Evolutionary conservation across 345 rosid species (phyloP).

Genomic region (Syzygium jambos): DNA sequence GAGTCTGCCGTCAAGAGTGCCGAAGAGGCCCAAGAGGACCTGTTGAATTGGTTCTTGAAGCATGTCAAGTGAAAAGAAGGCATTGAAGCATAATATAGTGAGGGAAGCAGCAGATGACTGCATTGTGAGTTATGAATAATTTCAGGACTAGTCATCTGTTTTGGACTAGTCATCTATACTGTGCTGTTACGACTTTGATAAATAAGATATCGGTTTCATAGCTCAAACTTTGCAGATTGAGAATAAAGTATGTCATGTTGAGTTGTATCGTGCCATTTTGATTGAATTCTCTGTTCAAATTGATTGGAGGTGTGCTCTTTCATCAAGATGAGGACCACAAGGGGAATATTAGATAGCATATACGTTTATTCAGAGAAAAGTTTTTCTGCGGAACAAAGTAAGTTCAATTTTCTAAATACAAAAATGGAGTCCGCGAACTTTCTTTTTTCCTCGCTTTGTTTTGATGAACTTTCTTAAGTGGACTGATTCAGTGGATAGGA

Average conservation of each 20-base stretch:
- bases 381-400: not conserved
- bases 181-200: not conserved
- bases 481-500: not conserved
- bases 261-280: not conserved
- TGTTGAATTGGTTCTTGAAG: not conserved
- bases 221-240: not conserved
- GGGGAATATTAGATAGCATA: not conserved
- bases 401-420: not conserved
- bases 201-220: not conserved
- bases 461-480: not conserved
- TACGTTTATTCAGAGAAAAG: not conserved
- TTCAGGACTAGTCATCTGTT: not conserved
- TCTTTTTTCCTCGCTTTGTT: not conserved
- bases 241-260: not conserved
- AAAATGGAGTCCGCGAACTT: not conserved
- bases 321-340: not conserved
- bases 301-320: not conserved
- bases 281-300: not conserved
- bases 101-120: not conserved
- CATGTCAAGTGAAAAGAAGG: not conserved
- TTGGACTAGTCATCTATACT: not conserved
- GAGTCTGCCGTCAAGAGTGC: constrained; percentile 1
- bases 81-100: not conserved
- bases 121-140: not conserved
- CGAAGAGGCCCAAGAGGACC: not conserved